These are phyloP conservation scores for Byssoonygena ceratinophila DNA, from an alignment of 2,329 filamentous ascomycete genomes.

Conservation along the genomic window DNA sequence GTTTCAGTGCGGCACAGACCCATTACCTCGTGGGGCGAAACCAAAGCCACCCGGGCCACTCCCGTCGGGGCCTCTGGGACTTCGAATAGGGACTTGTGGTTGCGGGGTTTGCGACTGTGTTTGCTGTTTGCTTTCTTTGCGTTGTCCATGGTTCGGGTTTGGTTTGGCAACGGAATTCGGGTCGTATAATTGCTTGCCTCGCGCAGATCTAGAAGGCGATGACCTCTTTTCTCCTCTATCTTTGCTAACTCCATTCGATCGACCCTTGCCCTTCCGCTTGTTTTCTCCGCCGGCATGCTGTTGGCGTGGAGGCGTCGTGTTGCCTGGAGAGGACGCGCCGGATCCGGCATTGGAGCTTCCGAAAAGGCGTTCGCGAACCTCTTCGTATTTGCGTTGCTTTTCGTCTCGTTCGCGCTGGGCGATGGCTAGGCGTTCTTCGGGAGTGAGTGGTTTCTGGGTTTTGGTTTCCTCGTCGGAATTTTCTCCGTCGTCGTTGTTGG, in stretches of 20 bases:
- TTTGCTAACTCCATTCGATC: conserved; percentile 27
- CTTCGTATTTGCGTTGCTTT: conserved; percentile 82
- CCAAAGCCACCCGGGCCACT: conserved; percentile 69
- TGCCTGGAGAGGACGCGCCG: conserved; percentile 50
- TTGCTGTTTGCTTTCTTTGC: conserved; percentile 29
- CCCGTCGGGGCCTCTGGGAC: conserved; percentile 67
- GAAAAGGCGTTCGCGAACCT: conserved; percentile 78
- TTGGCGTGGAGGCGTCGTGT: conserved; percentile 44
- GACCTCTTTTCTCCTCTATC: conserved; percentile 34
- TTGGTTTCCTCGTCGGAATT: conserved; percentile 34
- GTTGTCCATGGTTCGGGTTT: conserved; percentile 41
- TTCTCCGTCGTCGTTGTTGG: conserved; percentile 10
- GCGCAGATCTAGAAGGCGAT: conserved; percentile 33
- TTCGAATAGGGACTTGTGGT: conserved; percentile 54
- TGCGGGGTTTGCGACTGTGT: conserved; percentile 22
- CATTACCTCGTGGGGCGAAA: conserved; percentile 52
- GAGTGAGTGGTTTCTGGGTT: conserved; percentile 48
- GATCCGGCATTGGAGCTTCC: conserved; percentile 43
- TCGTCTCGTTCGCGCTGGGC: conserved; percentile 74
- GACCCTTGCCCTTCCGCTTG: conserved; percentile 36
- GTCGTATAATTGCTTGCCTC: conserved; percentile 59
- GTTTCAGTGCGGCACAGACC: conserved; percentile 22
- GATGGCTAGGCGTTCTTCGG: conserved; percentile 66
- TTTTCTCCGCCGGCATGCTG: conserved; percentile 27
- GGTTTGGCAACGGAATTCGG: conserved; percentile 60